Percentiles rank a stretch among this genome's conserved stretches.
Conservation (phyloP, 2,329 filamentous ascomycete genomes). For the Colletotrichum coccodes region DNA sequence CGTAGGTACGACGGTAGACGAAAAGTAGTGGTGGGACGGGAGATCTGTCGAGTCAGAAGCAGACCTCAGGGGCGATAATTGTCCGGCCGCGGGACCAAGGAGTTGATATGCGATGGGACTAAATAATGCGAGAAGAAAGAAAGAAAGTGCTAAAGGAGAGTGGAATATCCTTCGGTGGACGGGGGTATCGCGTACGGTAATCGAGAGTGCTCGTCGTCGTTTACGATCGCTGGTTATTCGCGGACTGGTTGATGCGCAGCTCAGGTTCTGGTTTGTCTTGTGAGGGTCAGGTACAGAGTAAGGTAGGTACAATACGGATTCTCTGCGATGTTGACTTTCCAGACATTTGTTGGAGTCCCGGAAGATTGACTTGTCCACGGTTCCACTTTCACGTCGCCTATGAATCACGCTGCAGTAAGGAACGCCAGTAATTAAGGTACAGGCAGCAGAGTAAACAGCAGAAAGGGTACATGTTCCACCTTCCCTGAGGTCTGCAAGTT, state of each 20-base stretch:
- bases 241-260: conserved; percentile 14
- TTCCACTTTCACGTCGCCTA: conserved; percentile 22
- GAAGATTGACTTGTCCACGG: conserved; percentile 21
- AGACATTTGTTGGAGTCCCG: conserved; percentile 3
- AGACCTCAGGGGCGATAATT: conserved; percentile 20
- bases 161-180: background rate
- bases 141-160: conserved; percentile 21
- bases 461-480: conserved; percentile 10
- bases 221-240: conserved; percentile 8
- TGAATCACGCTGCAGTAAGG: background rate
- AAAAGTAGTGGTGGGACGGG: conserved; percentile 1
- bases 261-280: conserved; percentile 7
- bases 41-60: conserved; percentile 21
- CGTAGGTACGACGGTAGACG: conserved; percentile 10
- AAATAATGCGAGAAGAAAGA: conserved; percentile 16
- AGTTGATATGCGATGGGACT: conserved; percentile 1
- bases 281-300: background rate
- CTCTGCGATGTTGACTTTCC: conserved; percentile 30
- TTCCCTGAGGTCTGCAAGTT: conserved; percentile 14
- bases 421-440: background rate
- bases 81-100: conserved; percentile 11
- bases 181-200: conserved; percentile 23
- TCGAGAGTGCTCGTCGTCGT: conserved; percentile 11
- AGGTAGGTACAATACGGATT: background rate
- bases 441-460: conserved; percentile 7